These are phyloP conservation scores for Phlebiopsis gigantea DNA, from an alignment of 768 basidiomycete genomes.

Conservation along the genomic window DNA sequence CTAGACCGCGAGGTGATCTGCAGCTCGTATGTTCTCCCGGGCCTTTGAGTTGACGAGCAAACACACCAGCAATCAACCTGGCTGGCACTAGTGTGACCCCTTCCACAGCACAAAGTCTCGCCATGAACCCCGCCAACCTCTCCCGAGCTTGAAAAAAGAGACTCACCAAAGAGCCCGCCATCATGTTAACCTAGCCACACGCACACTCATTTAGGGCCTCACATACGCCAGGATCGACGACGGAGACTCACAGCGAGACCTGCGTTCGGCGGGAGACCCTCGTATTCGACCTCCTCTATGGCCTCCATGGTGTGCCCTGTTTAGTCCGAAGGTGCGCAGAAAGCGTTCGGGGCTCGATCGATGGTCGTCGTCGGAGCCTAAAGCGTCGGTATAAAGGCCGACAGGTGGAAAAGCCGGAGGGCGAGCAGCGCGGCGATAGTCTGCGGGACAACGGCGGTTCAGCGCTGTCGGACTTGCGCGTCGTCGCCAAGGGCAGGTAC, in stretches of 20 bases:
- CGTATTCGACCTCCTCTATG: conserved; percentile 58
- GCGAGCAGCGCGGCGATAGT: not conserved
- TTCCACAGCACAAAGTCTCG: too few species aligned
- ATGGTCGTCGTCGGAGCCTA: not conserved
- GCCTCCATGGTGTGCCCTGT: conserved; percentile 13
- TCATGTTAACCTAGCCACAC: conserved; percentile 83
- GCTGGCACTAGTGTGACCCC: not conserved
- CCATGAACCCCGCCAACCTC: too few species aligned
- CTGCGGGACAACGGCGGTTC: not conserved
- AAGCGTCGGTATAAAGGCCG: not conserved
- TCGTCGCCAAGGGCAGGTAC: not conserved
- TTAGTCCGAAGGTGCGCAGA: not conserved
- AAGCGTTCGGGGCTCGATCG: not conserved
- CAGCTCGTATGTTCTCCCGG: too few species aligned
- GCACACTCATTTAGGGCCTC: not conserved
- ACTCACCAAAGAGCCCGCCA: conserved; percentile 92
- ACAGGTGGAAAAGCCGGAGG: not conserved
- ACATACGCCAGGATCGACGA: not conserved
- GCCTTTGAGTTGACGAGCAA: too few species aligned
- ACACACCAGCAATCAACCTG: too few species aligned
- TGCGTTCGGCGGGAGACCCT: conserved; percentile 67
- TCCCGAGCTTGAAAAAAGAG: conserved; percentile 7
- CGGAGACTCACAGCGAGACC: conserved; percentile 58
- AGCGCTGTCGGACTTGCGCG: not conserved
- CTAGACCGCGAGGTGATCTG: too few species aligned